A percentile compares a stretch with the other conserved stretches of the same genome.
These are phyloP conservation scores for Echinochloa phyllopogon DNA, from an alignment of 176 grass and related monocot species.

Conservation along the genomic window DNA sequence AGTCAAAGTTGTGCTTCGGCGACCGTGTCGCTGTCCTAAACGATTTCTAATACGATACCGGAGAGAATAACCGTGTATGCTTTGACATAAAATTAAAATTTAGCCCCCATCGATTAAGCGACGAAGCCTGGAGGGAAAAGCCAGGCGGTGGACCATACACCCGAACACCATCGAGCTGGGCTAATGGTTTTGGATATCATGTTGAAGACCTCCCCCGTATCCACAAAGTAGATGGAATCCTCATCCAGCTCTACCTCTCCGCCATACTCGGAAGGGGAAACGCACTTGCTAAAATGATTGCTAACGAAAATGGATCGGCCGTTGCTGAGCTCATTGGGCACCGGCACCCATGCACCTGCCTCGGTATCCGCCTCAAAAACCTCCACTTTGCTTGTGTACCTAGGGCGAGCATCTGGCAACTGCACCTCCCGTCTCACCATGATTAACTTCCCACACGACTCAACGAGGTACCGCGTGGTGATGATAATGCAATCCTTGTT, in stretches of 20 bases:
- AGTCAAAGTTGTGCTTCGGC: no score
- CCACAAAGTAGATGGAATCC: background rate
- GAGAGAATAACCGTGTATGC: no score
- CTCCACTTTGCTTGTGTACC: background rate
- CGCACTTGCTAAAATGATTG: background rate
- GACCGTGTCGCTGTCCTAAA: no score
- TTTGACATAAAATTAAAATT: no score
- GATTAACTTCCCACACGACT: background rate
- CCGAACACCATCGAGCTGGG: background rate
- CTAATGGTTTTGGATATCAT: background rate
- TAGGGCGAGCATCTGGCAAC: background rate
- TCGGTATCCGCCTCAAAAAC: conserved; percentile 5
- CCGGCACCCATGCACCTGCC: background rate
- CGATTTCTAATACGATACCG: no score
- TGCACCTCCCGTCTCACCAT: background rate
- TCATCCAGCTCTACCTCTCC: background rate
- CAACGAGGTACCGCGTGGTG: background rate
- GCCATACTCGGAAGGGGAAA: background rate
- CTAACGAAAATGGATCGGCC: background rate
- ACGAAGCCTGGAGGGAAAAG: background rate
- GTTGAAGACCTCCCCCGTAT: background rate
- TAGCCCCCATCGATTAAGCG: no score
- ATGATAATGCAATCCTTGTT: background rate
- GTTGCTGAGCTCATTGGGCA: background rate
- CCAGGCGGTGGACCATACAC: background rate